Percentiles rank a stretch among this genome's conserved stretches.
These are phyloP conservation scores for Ogataea methylovora DNA, from an alignment of 805 yeast species.

Conservation along the genomic window DNA sequence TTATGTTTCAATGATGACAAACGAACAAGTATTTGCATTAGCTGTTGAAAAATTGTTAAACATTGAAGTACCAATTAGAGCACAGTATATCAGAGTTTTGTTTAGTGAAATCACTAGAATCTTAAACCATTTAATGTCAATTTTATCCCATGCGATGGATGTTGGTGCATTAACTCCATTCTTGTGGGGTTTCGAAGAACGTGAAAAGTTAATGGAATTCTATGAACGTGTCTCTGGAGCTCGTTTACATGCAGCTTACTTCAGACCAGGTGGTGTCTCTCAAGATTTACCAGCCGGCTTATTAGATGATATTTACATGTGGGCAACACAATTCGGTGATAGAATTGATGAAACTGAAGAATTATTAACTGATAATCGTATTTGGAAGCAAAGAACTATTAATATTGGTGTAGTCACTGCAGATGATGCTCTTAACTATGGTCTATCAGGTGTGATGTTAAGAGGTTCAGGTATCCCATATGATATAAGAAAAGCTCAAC, in stretches of 20 bases:
- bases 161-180: constrained; percentile 92
- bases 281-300: constrained; percentile 83
- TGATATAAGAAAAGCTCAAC: constrained; percentile 80
- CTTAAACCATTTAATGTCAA: constrained; percentile 80
- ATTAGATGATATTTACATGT: constrained; percentile 86
- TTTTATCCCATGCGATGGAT: constrained; percentile 86
- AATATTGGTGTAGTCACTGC: constrained; percentile 78
- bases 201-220: constrained; percentile 89
- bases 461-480: constrained; percentile 88
- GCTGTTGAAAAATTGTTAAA: constrained; percentile 82
- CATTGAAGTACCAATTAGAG: constrained; percentile 80
- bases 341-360: constrained; percentile 88
- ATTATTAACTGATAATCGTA: constrained; percentile 81
- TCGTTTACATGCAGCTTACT: constrained; percentile 80
- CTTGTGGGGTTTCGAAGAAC: constrained; percentile 91
- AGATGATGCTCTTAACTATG: constrained; percentile 78
- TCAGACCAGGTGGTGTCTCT: constrained; percentile 88
- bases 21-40: constrained; percentile 75
- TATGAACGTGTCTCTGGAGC: constrained; percentile 90
- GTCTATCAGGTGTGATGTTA: constrained; percentile 80
- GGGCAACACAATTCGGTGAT: constrained; percentile 95
- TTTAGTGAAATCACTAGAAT: constrained; percentile 84
- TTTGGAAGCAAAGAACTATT: constrained; percentile 83
- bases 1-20: constrained; percentile 84
- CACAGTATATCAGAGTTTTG: constrained; percentile 74